Conservation (phyloP, 106 monocot genomes). For the Dioscorea zingiberensis region DNA sequence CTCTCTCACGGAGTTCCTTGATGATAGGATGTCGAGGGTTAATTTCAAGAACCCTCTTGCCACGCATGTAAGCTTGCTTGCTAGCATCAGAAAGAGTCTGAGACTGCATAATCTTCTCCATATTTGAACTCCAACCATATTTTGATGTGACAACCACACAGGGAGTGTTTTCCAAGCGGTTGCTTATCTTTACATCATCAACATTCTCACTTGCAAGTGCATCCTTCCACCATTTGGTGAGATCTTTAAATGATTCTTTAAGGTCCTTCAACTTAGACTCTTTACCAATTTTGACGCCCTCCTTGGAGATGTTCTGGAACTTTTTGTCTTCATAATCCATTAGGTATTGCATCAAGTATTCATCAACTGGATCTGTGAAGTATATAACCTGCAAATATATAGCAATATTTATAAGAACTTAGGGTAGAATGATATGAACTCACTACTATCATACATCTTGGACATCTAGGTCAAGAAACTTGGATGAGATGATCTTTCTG, state of each 20-base stretch:
- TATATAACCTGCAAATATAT: conserved; percentile 64
- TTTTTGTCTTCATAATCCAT: conserved; percentile 99
- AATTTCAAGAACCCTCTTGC: conserved; percentile 94
- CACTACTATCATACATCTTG: no score
- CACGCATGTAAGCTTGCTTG: conserved; percentile 86
- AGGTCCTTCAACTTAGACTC: conserved; percentile 89
- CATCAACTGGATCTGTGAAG: conserved; percentile 97
- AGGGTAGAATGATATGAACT: no score
- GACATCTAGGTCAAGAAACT: no score
- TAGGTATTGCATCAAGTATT: conserved; percentile 97
- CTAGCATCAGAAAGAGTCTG: conserved; percentile 81
- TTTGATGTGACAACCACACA: conserved; percentile 93
- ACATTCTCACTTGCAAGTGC: conserved; percentile 71
- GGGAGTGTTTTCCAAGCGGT: conserved; percentile 81
- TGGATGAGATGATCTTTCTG: no score
- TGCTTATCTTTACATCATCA: conserved; percentile 89
- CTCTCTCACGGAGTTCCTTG: conserved; percentile 86
- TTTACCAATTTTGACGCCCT: conserved; percentile 87
- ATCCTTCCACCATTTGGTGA: conserved; percentile 93
- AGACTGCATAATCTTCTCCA: conserved; percentile 99
- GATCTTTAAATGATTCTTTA: conserved; percentile 88
- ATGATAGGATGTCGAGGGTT: conserved; percentile 97
- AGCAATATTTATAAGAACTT: no score
- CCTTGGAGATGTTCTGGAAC: conserved; percentile 98
- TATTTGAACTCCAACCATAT: conserved; percentile 95